A percentile compares a stretch with the other conserved stretches of the same genome.
These are phyloP conservation scores for Didymella pomorum DNA, from an alignment of 2,329 filamentous ascomycete species.

Conservation along the genomic window DNA sequence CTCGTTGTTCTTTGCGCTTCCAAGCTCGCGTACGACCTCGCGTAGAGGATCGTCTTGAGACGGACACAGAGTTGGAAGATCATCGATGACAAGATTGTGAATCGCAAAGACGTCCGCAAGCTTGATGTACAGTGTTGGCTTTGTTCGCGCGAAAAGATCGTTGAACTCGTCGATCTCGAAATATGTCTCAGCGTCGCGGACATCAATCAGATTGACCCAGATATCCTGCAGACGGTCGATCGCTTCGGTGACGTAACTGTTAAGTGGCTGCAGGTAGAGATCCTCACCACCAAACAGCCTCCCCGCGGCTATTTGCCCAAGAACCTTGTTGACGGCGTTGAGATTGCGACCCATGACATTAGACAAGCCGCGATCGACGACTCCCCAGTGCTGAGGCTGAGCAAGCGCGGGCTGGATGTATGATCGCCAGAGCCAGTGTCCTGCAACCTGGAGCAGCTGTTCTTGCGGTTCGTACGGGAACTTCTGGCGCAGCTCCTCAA, in stretches of 20 bases:
- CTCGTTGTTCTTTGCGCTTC: constrained; percentile 96
- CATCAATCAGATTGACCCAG: constrained; percentile 78
- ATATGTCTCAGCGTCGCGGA: constrained; percentile 85
- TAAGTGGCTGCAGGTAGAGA: constrained; percentile 92
- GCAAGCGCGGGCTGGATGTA: constrained; percentile 90
- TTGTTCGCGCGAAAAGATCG: constrained; percentile 93
- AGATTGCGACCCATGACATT: constrained; percentile 94
- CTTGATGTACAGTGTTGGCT: constrained; percentile 99
- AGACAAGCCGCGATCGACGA: constrained; percentile 87
- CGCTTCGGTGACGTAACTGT: constrained; percentile 87
- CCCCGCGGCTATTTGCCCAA: constrained; percentile 87
- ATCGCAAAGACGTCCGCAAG: constrained; percentile 97
- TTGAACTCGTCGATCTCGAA: constrained; percentile 99
- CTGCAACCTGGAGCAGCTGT: constrained; percentile 81
- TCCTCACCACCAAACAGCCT: constrained; percentile 93
- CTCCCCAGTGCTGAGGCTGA: constrained; percentile 91
- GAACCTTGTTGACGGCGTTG: constrained; percentile 87
- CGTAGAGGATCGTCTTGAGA: constrained; percentile 85
- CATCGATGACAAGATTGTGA: constrained; percentile 83
- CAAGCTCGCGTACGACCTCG: constrained; percentile 91
- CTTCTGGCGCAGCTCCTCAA: constrained; percentile 75
- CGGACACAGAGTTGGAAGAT: constrained; percentile 80
- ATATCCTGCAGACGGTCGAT: constrained; percentile 80
- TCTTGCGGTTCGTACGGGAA: constrained; percentile 83
- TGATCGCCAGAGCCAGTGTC: constrained; percentile 91